Evolutionary conservation across 1,284 basidiomycete species (phyloP).

Genomic region (Ceraceosorus bombacis): DNA sequence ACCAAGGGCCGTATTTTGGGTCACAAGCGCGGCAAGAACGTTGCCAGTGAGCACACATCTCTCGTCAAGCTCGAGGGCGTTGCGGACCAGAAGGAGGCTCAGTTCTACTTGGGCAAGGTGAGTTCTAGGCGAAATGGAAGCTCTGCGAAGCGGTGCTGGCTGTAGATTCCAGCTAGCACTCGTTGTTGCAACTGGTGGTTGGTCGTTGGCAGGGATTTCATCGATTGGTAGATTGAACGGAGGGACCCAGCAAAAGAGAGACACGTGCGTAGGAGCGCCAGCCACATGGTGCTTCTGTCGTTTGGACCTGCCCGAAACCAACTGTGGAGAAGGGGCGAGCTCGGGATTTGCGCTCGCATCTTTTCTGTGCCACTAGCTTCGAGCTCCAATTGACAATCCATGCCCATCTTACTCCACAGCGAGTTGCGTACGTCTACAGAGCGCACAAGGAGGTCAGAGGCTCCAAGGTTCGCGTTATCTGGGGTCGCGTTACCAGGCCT

Average conservation of each 20-base stretch:
- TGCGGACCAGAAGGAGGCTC: constrained; percentile 81
- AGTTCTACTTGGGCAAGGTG: constrained; percentile 98
- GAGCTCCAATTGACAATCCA: no score
- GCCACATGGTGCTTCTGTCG: background rate
- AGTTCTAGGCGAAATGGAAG: constrained; percentile 29
- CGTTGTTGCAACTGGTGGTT: no score
- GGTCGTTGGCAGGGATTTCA: no score
- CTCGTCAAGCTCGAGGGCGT: constrained; percentile 96
- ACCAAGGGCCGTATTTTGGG: constrained; percentile 92
- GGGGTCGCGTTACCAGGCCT: constrained; percentile 62
- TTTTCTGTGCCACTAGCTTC: background rate
- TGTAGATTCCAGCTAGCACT: no score
- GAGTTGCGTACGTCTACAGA: constrained; percentile 95
- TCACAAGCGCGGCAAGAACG: constrained; percentile 97
- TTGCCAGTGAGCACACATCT: constrained; percentile 87
- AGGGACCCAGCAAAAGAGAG: no score
- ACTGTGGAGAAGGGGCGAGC: background rate
- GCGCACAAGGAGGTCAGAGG: constrained; percentile 87
- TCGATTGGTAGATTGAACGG: no score
- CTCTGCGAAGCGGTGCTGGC: background rate
- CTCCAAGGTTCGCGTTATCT: constrained; percentile 89
- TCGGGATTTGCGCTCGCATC: background rate
- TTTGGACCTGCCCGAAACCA: background rate
- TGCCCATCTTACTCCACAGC: constrained; percentile 54
- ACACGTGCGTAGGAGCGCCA: no score